Evolutionary conservation across 2,329 filamentous ascomycete genomes (phyloP).

Genomic region (Penicillium verrucosum): DNA sequence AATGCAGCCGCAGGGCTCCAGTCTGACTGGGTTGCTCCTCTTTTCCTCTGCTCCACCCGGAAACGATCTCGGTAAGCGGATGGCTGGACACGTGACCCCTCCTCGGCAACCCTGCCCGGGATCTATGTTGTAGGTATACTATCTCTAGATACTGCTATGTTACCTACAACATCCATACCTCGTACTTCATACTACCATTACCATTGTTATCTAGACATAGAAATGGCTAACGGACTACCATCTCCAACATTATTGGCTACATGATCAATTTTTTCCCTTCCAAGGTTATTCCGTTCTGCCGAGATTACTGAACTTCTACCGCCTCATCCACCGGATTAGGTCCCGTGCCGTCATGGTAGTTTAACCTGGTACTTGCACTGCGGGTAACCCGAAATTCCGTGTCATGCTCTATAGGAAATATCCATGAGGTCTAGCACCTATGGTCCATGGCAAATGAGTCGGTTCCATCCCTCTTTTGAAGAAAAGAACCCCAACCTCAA

Average conservation of each 20-base stretch:
- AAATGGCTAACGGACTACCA: neutral
- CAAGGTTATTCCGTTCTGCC: constrained; percentile 1
- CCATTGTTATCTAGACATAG: neutral
- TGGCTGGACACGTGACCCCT: constrained; percentile 23
- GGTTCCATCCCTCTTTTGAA: neutral
- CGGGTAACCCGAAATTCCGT: constrained; percentile 9
- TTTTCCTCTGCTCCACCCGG: constrained; percentile 12
- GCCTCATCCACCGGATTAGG: constrained; percentile 1
- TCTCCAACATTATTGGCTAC: neutral
- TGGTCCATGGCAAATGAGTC: neutral
- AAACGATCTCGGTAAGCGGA: constrained; percentile 33
- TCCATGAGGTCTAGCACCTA: neutral
- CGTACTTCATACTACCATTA: neutral
- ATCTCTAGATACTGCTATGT: too few species aligned
- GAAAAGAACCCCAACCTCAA: neutral
- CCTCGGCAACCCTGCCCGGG: constrained; percentile 26
- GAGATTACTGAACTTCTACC: neutral
- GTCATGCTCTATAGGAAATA: neutral
- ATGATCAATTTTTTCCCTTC: neutral
- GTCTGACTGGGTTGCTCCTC: neutral
- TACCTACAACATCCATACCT: neutral
- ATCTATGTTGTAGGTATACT: too few species aligned
- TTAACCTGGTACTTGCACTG: constrained; percentile 15
- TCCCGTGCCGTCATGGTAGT: constrained; percentile 10
- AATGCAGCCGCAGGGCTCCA: constrained; percentile 10